Conservation (phyloP, 129 eudicot species). For the Silybum marianum region DNA sequence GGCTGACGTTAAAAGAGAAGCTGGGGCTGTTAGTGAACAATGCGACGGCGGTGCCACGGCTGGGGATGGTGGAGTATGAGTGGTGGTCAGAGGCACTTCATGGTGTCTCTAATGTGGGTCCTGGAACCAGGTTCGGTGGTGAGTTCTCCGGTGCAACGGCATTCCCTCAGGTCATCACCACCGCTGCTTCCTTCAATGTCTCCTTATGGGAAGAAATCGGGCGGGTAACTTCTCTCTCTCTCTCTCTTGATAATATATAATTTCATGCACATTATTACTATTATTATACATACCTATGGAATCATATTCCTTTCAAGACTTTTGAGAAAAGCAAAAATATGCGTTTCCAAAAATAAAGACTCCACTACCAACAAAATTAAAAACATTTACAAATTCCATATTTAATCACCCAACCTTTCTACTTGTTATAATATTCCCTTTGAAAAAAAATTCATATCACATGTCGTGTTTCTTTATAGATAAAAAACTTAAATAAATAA, state of each 20-base stretch:
- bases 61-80: slow-evolving; percentile 58
- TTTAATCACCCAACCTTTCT: not conserved
- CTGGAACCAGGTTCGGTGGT: slow-evolving; percentile 79
- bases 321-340: slow-evolving; percentile 29
- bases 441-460: not conserved
- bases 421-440: not conserved
- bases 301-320: slow-evolving; percentile 15
- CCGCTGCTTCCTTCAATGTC: slow-evolving; percentile 81
- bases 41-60: slow-evolving; percentile 67
- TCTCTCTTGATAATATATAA: not conserved
- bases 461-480: not conserved
- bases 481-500: not conserved
- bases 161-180: slow-evolving; percentile 86
- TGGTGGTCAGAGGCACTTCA: slow-evolving; percentile 97
- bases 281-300: not conserved
- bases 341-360: slow-evolving; percentile 15
- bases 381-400: not conserved
- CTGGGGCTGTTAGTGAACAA: slow-evolving; percentile 50
- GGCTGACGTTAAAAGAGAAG: slow-evolving; percentile 70
- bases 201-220: slow-evolving; percentile 85
- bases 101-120: slow-evolving; percentile 83
- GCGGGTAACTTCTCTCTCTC: slow-evolving; percentile 38
- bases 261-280: not conserved
- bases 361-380: slow-evolving; percentile 27
- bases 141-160: slow-evolving; percentile 83